These are phyloP conservation scores for Ganoderma leucocontextum DNA, from an alignment of 1,284 basidiomycete species.

Conservation along the genomic window DNA sequence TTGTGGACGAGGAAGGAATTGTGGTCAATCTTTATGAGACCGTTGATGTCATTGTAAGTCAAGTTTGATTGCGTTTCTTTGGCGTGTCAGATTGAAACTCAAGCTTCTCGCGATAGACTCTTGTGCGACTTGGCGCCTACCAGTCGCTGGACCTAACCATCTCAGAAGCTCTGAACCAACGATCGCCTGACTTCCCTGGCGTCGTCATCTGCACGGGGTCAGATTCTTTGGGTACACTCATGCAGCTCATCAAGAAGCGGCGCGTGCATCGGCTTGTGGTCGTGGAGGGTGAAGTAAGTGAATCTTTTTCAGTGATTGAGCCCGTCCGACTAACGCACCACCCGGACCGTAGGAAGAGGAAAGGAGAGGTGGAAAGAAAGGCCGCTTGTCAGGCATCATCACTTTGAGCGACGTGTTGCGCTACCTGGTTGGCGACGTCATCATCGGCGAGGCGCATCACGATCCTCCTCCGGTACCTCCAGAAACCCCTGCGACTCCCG, in stretches of 20 bases:
- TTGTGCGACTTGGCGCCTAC: conserved; percentile 95
- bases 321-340: conserved; percentile 22
- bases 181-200: conserved; percentile 93
- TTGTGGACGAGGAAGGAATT: conserved; percentile 91
- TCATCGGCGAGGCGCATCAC: conserved; percentile 50
- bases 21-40: conserved; percentile 99
- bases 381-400: conserved; percentile 88
- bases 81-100: conserved; percentile 16
- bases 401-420: conserved; percentile 91
- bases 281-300: conserved; percentile 82
- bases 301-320: conserved; percentile 7
- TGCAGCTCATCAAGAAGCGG: conserved; percentile 92
- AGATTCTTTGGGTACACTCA: conserved; percentile 92
- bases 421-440: conserved; percentile 80
- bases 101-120: conserved; percentile 64
- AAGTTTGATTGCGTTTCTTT: conserved; percentile 17
- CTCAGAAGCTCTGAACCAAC: conserved; percentile 89
- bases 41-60: conserved; percentile 95
- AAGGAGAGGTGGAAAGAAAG: conserved; percentile 79
- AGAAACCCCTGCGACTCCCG: not conserved
- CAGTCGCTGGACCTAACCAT: conserved; percentile 96
- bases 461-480: conserved; percentile 9
- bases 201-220: conserved; percentile 95
- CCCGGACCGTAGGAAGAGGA: conserved; percentile 70
- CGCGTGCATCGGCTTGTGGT: conserved; percentile 95